These are phyloP conservation scores for Verticillium isaacii DNA, from an alignment of 2,329 filamentous ascomycete species.

Conservation along the genomic window DNA sequence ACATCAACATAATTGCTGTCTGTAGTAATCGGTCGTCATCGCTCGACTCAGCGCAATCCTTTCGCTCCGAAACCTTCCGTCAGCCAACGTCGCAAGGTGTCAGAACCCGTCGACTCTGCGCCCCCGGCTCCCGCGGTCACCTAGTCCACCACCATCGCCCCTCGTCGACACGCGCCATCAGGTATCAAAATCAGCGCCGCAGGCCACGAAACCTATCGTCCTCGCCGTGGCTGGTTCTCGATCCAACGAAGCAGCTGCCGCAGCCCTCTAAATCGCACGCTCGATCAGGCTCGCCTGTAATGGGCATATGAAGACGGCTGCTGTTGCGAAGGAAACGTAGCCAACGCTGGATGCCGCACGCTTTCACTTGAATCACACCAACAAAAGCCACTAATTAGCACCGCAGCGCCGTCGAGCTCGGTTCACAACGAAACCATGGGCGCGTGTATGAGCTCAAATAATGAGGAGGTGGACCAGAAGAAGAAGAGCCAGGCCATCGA, in stretches of 20 bases:
- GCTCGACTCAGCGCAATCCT: not conserved
- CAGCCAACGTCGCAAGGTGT: not conserved
- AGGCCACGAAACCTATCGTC: slow-evolving; percentile 34
- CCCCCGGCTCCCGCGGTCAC: not conserved
- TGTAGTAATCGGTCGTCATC: too few species aligned
- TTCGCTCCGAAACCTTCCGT: not conserved
- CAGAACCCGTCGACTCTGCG: too few species aligned
- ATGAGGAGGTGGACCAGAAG: slow-evolving; percentile 86
- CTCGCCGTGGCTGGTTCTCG: slow-evolving; percentile 24
- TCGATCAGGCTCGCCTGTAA: not conserved
- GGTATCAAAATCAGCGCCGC: not conserved
- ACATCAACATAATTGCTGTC: not conserved
- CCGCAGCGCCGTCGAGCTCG: not conserved
- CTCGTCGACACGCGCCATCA: not conserved
- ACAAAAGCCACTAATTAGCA: not conserved
- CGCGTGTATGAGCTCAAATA: slow-evolving; percentile 83
- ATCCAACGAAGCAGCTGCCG: slow-evolving; percentile 51
- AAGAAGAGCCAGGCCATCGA: slow-evolving; percentile 97
- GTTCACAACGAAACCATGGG: slow-evolving; percentile 61
- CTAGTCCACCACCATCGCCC: not conserved
- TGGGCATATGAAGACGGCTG: not conserved
- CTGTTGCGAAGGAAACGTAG: not conserved
- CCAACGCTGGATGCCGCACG: not conserved
- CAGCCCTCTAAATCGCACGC: slow-evolving; percentile 51
- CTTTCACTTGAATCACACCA: not conserved